These are phyloP conservation scores for Pistacia atlantica DNA, from an alignment of 345 rosid genomes.

Conservation along the genomic window DNA sequence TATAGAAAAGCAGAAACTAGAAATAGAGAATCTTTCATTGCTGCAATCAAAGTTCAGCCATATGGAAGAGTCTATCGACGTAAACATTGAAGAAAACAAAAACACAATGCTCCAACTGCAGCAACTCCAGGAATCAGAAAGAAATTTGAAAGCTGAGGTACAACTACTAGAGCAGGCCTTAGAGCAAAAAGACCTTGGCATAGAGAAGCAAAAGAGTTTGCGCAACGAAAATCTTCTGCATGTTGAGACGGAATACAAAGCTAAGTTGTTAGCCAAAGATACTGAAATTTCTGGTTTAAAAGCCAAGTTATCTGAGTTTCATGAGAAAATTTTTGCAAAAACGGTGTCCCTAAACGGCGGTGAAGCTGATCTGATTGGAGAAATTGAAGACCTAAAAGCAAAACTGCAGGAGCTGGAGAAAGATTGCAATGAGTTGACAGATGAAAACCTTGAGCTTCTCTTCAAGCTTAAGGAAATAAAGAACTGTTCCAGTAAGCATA, in stretches of 20 bases:
- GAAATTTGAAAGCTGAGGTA: constrained; percentile 35
- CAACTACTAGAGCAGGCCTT: constrained; percentile 37
- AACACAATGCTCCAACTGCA: constrained; percentile 27
- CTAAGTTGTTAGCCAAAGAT: constrained; percentile 37
- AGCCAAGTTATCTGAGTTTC: constrained; percentile 33
- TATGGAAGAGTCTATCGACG: constrained; percentile 31
- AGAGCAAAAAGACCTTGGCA: constrained; percentile 21
- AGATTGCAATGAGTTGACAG: constrained; percentile 68
- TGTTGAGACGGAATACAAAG: constrained; percentile 27
- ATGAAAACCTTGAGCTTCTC: constrained; percentile 58
- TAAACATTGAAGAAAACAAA: constrained; percentile 30
- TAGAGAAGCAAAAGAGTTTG: constrained; percentile 5
- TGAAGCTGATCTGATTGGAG: constrained; percentile 27
- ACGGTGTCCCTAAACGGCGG: constrained; percentile 9
- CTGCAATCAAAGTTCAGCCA: constrained; percentile 32
- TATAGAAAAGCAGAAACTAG: constrained; percentile 48
- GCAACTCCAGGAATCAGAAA: constrained; percentile 40
- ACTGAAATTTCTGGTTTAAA: constrained; percentile 34
- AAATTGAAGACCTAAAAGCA: constrained; percentile 41
- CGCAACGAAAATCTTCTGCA: constrained; percentile 12
- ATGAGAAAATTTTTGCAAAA: constrained; percentile 20
- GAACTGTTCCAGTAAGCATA: constrained; percentile 19
- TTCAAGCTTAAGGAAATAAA: constrained; percentile 43
- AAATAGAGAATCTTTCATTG: constrained; percentile 35
- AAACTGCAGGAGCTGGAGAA: constrained; percentile 55